Evolutionary conservation across 2,329 filamentous ascomycete species (phyloP), one percentile per base, ranked within the genome.

Genomic region (Capronia epimyces): DNA sequence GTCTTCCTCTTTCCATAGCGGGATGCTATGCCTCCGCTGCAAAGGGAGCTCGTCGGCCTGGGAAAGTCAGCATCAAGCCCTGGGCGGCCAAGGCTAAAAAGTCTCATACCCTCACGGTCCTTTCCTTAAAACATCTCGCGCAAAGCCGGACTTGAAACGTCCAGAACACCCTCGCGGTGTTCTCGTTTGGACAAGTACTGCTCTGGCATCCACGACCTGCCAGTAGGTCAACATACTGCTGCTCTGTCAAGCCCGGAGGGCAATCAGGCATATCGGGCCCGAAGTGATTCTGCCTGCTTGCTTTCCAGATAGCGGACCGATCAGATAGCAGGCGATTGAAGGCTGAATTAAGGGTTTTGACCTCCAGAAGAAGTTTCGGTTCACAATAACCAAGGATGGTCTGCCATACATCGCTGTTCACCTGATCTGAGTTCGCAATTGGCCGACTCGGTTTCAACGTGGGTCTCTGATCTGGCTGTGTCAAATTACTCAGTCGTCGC

Each of bases 161-260:
- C 60, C 60, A 62, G 31, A 55, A 55, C 4, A 60, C 58, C 16
- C 53, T 52, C n/a, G 46, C 44, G 3, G 57, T 60, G 6, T 55
- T 36, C 18, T 47, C 47, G 6, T 47, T 50, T 2, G 46, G 52
- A 41, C 60, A 62, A 2, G 25, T 32, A n/a, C 44, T 42, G 42
- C 50, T 60, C 41, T 60, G 60, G 25, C 60, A 62, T 18, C 60
- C 60, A 27, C 55, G 51, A 25, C 55, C 56, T 36, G 51, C 51
- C 34, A 62, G 40, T 10, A 62, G 53, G 27, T 62, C 51, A n/a
- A 48, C 55, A 42, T 59, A 62, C 43, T 57, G 48, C 32, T 58
- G 49, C 44, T 62, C 60, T 10, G 50, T 58, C 22, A 62, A 45
- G n/a, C 40, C 46, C 6, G 18, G 32, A 6, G 60, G 60, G 40